A percentile compares a stretch with the other conserved stretches of the same genome.
phyloP scores from a whole-genome alignment of 2,329 filamentous ascomycete genomes.

The Elsinoe necatrix region DNA sequence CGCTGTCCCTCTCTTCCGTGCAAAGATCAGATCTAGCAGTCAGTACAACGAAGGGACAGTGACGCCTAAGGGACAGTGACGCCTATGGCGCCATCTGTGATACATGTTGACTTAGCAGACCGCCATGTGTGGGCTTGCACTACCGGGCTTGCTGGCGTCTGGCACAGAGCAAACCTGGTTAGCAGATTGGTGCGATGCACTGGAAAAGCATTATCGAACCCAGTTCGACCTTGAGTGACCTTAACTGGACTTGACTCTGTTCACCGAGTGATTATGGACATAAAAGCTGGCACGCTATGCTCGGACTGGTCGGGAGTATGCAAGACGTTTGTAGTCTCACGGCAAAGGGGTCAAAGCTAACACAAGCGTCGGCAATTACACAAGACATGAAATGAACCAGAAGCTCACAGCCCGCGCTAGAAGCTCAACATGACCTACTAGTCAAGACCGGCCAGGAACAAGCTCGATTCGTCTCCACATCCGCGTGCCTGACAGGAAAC shows the following conservation, averaged over 20 bases:
- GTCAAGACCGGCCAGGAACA: background rate
- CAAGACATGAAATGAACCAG: conserved; percentile 7
- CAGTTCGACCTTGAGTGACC: no score
- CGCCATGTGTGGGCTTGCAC: no score
- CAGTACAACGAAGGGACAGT: no score
- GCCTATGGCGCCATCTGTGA: background rate
- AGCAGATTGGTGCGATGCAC: background rate
- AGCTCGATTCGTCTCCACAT: background rate
- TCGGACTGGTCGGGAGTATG: background rate
- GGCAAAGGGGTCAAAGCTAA: background rate
- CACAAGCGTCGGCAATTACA: background rate
- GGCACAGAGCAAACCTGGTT: no score
- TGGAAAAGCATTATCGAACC: background rate
- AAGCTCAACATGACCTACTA: background rate
- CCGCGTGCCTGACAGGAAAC: conserved; percentile 1
- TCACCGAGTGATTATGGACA: no score
- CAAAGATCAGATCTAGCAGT: background rate
- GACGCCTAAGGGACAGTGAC: no score
- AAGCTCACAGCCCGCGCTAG: conserved; percentile 6
- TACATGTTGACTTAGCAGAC: no score
- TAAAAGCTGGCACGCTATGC: background rate
- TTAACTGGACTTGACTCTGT: no score
- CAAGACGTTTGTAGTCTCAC: conserved; percentile 1
- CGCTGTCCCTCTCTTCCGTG: background rate
- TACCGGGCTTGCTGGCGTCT: no score